Base-by-base conservation (phyloP, 2,329 filamentous ascomycete species). In the Pseudogymnoascus sp. region DNA sequence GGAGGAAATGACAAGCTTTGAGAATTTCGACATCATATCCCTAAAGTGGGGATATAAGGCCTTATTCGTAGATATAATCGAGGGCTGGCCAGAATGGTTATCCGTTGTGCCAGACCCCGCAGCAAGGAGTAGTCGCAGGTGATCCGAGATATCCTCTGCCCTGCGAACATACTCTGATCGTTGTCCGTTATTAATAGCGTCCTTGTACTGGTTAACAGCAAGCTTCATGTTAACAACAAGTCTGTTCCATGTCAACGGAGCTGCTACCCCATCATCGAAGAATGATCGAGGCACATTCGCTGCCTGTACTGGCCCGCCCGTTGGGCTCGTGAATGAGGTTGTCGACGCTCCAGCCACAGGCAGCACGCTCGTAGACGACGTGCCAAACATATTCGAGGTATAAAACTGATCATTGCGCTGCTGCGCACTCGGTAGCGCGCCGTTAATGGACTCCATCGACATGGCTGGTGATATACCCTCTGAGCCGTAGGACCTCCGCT, bases 1-100 rank as follows among this genome's bases (percentile, higher is more conserved):
- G 12, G 94, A 97, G 2, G 94, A 99, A 58, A 99, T 87, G 48
- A 99, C 94, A 8, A 99, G 81, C 74, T 99, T 99, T n/a, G 94
- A 97, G 74, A 99, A 99, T 70, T 96, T 92, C 48, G 94, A 97
- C 94, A 99, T 99, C 87, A 97, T 97, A 73, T 97, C 94, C 61
- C 94, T 84, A 76, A 99, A 99, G 75, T 97, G 92, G 25, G 94
- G 94, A 72, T 97, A 97, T 13, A 99, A 80, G 0, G 92, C 90
- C 74, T 97, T 97, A 79, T 99, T 99, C 4, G 91, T 95, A 5
- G 92, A 97, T 64, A 99, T 99, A 70, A 99, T 97, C n/a, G 94
- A 97, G 4, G 94, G 94, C 68, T 97, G 96, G 42, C 94, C 94
- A 17, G 94, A 97, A 74, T 99, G 94, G 72, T 99, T 99, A 76